A percentile compares a stretch with the other conserved stretches of the same genome.
phyloP scores from a whole-genome alignment of 345 rosid genomes.

The Boechera stricta region DNA sequence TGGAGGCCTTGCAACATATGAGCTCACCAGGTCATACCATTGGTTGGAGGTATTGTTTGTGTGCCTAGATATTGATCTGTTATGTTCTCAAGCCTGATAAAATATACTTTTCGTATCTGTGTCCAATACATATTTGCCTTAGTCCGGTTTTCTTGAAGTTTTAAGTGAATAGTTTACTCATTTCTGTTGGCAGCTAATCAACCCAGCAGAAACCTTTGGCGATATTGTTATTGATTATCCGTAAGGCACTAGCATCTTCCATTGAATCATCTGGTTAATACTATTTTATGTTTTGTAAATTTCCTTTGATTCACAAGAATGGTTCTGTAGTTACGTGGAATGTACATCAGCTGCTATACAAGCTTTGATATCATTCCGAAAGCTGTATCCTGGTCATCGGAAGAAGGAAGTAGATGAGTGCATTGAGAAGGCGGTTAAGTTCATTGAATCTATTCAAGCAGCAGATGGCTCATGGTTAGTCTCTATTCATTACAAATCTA shows the following conservation, averaged over 20 bases:
- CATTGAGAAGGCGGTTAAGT: conserved; percentile 67
- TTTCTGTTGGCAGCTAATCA: conserved; percentile 64
- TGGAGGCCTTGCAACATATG: conserved; percentile 91
- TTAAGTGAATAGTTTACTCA: conserved; percentile 22
- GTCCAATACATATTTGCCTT: neutral
- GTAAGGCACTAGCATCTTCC: conserved; percentile 58
- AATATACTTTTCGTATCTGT: neutral
- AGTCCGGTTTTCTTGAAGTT: conserved; percentile 13
- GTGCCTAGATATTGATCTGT: conserved; percentile 24
- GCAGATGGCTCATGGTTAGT: conserved; percentile 95
- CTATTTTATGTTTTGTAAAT: conserved; percentile 9
- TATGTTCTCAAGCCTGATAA: conserved; percentile 7
- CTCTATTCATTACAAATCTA: conserved; percentile 23
- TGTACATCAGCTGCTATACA: conserved; percentile 95
- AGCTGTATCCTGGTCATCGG: conserved; percentile 78
- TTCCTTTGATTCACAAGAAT: conserved; percentile 26
- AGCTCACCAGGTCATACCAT: conserved; percentile 83
- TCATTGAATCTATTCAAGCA: conserved; percentile 73
- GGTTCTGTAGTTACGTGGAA: conserved; percentile 74
- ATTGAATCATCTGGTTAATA: conserved; percentile 13
- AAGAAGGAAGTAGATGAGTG: conserved; percentile 73
- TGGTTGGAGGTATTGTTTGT: conserved; percentile 82
- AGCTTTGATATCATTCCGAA: conserved; percentile 74
- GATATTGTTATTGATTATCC: conserved; percentile 96
- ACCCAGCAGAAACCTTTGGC: conserved; percentile 99